Conservation (phyloP, 169 alveolate genomes). For the Plasmodium chabaudi region DNA sequence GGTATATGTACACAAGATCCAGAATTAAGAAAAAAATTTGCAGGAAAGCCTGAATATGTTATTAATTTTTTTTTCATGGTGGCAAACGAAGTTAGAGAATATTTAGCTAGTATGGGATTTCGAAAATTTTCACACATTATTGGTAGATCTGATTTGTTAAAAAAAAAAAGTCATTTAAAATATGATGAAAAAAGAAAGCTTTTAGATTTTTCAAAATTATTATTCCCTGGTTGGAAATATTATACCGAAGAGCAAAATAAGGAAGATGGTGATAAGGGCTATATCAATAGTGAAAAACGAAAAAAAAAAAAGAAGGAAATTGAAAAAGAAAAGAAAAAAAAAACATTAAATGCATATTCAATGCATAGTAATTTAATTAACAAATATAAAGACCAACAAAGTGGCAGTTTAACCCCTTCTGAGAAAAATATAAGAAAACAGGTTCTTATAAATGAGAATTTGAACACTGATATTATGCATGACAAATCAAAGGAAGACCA, state of each 20-base stretch:
- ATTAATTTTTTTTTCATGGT: slow-evolving; percentile 84
- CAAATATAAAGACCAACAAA: too few species aligned
- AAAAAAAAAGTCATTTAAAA: slow-evolving; percentile 70
- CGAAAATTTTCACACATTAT: slow-evolving; percentile 73
- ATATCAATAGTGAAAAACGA: not conserved
- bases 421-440: slow-evolving; percentile 28
- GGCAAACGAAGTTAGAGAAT: slow-evolving; percentile 83
- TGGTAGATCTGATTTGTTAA: slow-evolving; percentile 76
- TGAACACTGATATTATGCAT: slow-evolving; percentile 26
- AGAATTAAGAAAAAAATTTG: slow-evolving; percentile 83
- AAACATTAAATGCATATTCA: slow-evolving; percentile 1
- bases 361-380: slow-evolving; percentile 10
- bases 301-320: slow-evolving; percentile 1
- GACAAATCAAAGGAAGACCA: slow-evolving; percentile 10
- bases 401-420: not conserved
- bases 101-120: slow-evolving; percentile 84
- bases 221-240: slow-evolving; percentile 78
- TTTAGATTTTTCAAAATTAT: slow-evolving; percentile 63
- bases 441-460: slow-evolving; percentile 50
- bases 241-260: slow-evolving; percentile 72
- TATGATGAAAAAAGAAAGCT: slow-evolving; percentile 72
- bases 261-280: slow-evolving; percentile 7
- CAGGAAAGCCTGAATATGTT: slow-evolving; percentile 87
- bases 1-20: slow-evolving; percentile 89
- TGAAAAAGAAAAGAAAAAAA: slow-evolving; percentile 8